Percentiles rank a stretch among this genome's conserved stretches.
phyloP scores from a whole-genome alignment of 768 basidiomycete species.

The Mycena sanguinolenta region DNA sequence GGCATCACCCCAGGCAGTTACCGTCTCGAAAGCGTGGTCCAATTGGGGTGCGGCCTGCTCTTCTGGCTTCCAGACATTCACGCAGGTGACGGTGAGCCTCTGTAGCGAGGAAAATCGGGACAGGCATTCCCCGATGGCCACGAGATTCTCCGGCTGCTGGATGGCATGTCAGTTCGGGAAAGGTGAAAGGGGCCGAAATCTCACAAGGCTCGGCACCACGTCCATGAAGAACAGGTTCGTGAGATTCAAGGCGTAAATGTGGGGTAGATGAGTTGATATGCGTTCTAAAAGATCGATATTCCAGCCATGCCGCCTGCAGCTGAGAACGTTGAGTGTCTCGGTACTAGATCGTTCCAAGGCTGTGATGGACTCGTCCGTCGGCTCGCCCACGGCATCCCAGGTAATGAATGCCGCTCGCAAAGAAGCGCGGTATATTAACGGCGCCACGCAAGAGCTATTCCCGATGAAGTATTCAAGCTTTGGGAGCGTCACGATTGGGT shows the following conservation, averaged over 20 bases:
- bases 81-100: constrained; percentile 48
- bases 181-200: constrained; percentile 12
- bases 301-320: constrained; percentile 54
- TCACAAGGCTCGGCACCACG: constrained; percentile 45
- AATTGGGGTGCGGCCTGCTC: constrained; percentile 42
- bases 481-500: constrained; percentile 45
- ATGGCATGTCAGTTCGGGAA: not conserved
- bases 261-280: constrained; percentile 50
- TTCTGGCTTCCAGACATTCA: constrained; percentile 49
- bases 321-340: constrained; percentile 49
- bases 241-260: constrained; percentile 50
- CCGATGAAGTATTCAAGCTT: constrained; percentile 53
- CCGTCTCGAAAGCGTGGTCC: constrained; percentile 52
- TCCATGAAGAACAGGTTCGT: constrained; percentile 54
- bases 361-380: constrained; percentile 47
- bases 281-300: constrained; percentile 54
- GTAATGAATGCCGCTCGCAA: constrained; percentile 53
- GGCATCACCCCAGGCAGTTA: constrained; percentile 52
- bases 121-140: constrained; percentile 44
- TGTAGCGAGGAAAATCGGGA: constrained; percentile 49
- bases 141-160: constrained; percentile 40
- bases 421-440: constrained; percentile 42
- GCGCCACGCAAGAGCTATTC: constrained; percentile 48
- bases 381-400: constrained; percentile 50
- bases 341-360: constrained; percentile 50